phyloP scores from a whole-genome alignment of 148 eudicot species.

The Vaccinium myrtillus region DNA sequence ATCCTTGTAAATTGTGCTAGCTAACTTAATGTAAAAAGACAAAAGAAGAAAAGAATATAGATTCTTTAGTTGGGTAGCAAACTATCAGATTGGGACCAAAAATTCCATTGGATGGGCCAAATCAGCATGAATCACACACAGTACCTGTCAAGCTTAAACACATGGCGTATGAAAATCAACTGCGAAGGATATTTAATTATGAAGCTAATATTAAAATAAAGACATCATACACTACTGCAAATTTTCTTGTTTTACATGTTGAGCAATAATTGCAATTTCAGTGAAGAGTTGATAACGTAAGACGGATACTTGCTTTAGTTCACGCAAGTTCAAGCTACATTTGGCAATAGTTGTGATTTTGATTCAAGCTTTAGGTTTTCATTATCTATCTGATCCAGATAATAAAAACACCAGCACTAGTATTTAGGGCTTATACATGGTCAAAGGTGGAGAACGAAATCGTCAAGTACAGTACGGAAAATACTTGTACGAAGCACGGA shows the following conservation, averaged over 20 bases:
- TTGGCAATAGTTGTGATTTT: background rate
- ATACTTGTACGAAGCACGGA: background rate
- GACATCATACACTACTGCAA: background rate
- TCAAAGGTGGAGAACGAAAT: background rate
- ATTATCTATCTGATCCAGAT: background rate
- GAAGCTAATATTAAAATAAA: background rate
- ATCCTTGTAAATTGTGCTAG: background rate
- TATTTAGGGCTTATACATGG: background rate
- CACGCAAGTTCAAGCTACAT: no score
- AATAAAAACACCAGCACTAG: background rate
- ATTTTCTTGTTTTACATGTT: background rate
- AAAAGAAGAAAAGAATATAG: background rate
- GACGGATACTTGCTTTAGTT: background rate
- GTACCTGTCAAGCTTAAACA: background rate
- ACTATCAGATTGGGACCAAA: background rate
- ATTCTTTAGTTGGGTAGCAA: background rate
- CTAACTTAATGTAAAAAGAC: background rate
- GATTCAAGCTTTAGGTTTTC: background rate
- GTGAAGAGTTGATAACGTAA: background rate
- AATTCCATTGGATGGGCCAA: no score
- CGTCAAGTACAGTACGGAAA: background rate
- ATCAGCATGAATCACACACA: background rate
- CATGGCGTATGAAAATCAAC: background rate
- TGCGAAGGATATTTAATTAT: background rate
- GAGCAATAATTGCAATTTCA: background rate